Evolutionary conservation across 768 basidiomycete species (phyloP).

Genomic region (Leccinum subgranulosum): DNA sequence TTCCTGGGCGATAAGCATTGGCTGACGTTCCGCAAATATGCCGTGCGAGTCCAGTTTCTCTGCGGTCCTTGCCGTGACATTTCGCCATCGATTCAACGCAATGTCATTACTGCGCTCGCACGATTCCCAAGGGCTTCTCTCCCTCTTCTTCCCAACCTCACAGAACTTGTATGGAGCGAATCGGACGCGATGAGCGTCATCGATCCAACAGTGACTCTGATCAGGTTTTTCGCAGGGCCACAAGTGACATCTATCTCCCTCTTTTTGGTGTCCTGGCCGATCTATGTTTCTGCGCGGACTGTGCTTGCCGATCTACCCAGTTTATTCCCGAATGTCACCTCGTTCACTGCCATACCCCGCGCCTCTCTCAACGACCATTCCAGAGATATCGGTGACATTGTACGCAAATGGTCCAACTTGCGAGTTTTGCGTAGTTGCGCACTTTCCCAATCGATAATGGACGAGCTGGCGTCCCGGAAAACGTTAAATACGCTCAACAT

Average conservation of each 20-base stretch:
- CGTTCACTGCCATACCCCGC: constrained; percentile 7
- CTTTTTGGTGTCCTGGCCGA: constrained; percentile 6
- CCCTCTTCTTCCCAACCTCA: constrained; percentile 17
- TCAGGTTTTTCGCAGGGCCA: constrained; percentile 14
- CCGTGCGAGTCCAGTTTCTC: constrained; percentile 12
- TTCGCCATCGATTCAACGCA: background rate
- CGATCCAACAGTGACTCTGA: constrained; percentile 6
- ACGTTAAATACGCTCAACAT: constrained; percentile 10
- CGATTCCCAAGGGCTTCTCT: constrained; percentile 7
- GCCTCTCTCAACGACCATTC: constrained; percentile 7
- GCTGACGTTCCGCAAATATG: constrained; percentile 16
- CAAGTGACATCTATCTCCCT: background rate
- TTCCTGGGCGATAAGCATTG: constrained; percentile 12
- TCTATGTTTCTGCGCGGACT: background rate
- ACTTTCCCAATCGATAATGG: constrained; percentile 10
- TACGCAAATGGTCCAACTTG: constrained; percentile 7
- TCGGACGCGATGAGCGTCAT: background rate
- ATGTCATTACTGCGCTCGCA: constrained; percentile 6
- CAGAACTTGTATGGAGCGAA: constrained; percentile 7
- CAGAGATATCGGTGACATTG: constrained; percentile 9
- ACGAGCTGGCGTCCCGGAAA: constrained; percentile 2
- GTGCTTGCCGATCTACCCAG: constrained; percentile 2
- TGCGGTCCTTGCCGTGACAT: constrained; percentile 5
- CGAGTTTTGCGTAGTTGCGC: constrained; percentile 5
- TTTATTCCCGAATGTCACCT: constrained; percentile 18